Base-by-base conservation (phyloP, 1,284 basidiomycete species). In the Cerioporus squamosus region DNA sequence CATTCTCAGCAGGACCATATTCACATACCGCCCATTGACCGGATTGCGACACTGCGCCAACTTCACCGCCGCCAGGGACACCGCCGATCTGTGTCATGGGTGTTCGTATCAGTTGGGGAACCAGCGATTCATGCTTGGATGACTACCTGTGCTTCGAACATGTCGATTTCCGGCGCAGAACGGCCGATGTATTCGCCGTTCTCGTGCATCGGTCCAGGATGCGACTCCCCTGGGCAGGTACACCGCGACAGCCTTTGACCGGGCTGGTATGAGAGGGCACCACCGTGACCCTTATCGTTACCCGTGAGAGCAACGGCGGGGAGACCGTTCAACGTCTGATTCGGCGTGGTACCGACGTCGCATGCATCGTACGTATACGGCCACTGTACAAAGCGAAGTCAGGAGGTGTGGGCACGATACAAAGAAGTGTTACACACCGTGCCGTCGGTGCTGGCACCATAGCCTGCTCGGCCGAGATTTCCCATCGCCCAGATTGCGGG, bases 131-230 rank as follows among this genome's bases (percentile, higher is more conserved):
- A 88, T 22, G 14, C 15, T 24, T 8, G 15, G 3, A 38, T 63
- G 9, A n/a, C n/a, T 20, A 65, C 66, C 59, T 62, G 61, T 7
- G 73, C 74, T 17, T 95, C 93, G 62, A 94, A 75, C 42, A 94
- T 81, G 73, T 95, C 92, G 64, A 95, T 92, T 76, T 96, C 93
- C 0, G 94, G 93, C 1, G 91, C 91, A 2, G 87, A 82, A 51
- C 94, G 83, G n/a, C 94, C 94, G 7, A 85, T 82, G 52, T 80
- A 88, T 9, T 83, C 81, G 15, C 82, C 82, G 66, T 83, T 80
- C 24, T 66, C 57, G 53, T 76, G 74, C 43, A 68, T 78, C 12
- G 94, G 94, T 0, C 94, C 94, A 0, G 94, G 94, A 69, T 97
- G 94, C 47, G 87, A 84, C 53, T 87, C 85, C n/a, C 83, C 83